A percentile compares a stretch with the other conserved stretches of the same genome.
Evolutionary conservation across 768 basidiomycete genomes (phyloP).

Genomic region (Arthromyces matolae): DNA sequence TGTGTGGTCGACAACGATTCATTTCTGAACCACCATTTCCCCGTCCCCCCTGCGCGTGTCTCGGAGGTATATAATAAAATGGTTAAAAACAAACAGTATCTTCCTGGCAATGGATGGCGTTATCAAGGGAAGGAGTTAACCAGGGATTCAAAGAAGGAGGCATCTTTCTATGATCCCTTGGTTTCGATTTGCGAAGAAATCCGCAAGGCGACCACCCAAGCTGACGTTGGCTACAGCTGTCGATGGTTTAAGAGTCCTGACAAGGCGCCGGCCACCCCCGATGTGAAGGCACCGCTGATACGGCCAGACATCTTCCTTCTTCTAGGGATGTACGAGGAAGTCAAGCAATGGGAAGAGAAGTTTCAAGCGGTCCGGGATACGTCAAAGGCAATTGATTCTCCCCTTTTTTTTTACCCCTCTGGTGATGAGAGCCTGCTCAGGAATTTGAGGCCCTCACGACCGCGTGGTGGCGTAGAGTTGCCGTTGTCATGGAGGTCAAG

Average conservation of each 20-base stretch:
- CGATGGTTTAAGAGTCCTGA: neutral
- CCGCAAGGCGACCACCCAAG: neutral
- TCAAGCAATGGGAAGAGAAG: neutral
- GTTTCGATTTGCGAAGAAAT: neutral
- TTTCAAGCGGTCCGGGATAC: neutral
- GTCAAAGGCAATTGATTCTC: neutral
- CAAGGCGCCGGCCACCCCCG: no score
- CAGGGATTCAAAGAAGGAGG: neutral
- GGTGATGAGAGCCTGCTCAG: neutral
- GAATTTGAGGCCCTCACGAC: neutral
- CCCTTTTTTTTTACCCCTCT: neutral
- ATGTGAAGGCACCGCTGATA: neutral
- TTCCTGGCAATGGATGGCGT: no score
- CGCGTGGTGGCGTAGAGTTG: constrained; percentile 8
- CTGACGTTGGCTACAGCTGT: neutral
- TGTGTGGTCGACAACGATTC: neutral
- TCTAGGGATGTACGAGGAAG: neutral
- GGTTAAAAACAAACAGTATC: neutral
- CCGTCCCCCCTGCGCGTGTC: no score
- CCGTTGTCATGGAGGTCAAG: constrained; percentile 8
- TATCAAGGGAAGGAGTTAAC: no score
- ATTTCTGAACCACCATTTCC: neutral
- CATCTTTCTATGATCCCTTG: no score
- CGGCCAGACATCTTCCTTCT: neutral
- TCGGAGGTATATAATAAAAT: neutral